Base-by-base conservation (phyloP, 495 filamentous ascomycete species). In the Penicillium chermesinum region DNA sequence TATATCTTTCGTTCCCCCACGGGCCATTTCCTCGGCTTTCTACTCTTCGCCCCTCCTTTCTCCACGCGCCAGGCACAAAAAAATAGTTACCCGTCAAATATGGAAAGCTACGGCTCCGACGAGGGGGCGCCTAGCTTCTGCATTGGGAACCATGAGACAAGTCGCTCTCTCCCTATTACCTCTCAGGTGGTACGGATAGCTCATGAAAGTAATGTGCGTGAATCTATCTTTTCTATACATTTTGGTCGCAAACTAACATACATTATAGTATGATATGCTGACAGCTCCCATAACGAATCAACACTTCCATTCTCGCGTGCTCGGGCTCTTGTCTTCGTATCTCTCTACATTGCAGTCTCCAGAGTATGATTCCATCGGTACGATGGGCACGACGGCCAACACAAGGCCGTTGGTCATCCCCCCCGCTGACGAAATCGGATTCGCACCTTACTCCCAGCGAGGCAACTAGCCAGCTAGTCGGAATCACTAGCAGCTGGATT, bases 271-370 rank as follows among this genome's bases (percentile, higher is more conserved):
- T 80, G 85, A 93, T 64, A 88, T 95, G 77, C 78, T 95, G 57
- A 96, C 91, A 0, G 84, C 82, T 0, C 86, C 88, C 8, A 89
- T 98, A 54, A 96, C 93, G 1, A 96, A 86, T 41, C 58, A 79
- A 8, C 75, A 84, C 57, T 96, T 96, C 61, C 87, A 88, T 59
- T 75, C 85, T 16, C 77, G 89, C 30, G 83, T 97, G 7, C 70
- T 86, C 41, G 67, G 72, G 8, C 65, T 86, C 34, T 68, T 87
- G 17, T 82, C 80, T n/a, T 73, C 68, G 32, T 74, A 81, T 61
- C 67, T 85, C 30, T 68, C 70, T 6, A 64, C 65, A 37, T 39
- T 64, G 16, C 59, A 66, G 20, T 44, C 57, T 16, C 56, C 65
- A 12, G 48, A 58, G 6, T 56, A 52, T 32, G 69, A 72, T 48